These are phyloP conservation scores for Neurospora sp. DNA, from an alignment of 495 filamentous ascomycete genomes.

Conservation along the genomic window DNA sequence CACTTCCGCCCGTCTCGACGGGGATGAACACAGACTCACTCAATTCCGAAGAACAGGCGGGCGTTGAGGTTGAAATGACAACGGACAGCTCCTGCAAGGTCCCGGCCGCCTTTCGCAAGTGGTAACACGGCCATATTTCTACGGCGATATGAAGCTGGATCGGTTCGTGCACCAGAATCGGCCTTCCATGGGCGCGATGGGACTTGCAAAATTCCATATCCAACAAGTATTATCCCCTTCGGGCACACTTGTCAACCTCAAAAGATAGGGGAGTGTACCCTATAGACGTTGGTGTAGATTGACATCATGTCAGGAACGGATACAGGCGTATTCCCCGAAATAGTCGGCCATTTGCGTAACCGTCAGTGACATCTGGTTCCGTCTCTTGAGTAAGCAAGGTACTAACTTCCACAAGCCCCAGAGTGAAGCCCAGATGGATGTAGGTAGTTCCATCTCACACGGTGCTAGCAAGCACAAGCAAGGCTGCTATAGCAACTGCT, in stretches of 20 bases:
- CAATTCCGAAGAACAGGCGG: not conserved
- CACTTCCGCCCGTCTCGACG: not conserved
- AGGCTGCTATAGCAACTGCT: not conserved
- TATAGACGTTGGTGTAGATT: not conserved
- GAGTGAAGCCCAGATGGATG: not conserved
- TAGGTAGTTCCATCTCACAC: not conserved
- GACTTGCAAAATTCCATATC: too few relatives aligned
- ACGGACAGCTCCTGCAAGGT: slow-evolving; percentile 1
- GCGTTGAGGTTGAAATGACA: not conserved
- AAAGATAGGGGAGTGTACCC: not conserved
- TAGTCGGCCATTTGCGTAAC: slow-evolving; percentile 28
- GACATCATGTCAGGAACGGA: not conserved
- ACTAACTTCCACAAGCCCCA: not conserved
- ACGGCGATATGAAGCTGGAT: too few relatives aligned
- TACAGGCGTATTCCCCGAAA: not conserved
- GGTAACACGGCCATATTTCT: too few relatives aligned
- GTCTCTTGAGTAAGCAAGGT: not conserved
- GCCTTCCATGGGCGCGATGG: too few relatives aligned
- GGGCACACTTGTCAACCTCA: not conserved
- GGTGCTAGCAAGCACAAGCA: not conserved
- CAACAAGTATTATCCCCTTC: too few relatives aligned
- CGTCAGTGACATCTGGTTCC: not conserved
- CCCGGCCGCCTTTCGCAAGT: not conserved
- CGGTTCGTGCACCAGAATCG: too few relatives aligned
- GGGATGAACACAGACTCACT: not conserved